Base-by-base conservation (phyloP, 495 filamentous ascomycete genomes). In the Evernia prunastri region DNA sequence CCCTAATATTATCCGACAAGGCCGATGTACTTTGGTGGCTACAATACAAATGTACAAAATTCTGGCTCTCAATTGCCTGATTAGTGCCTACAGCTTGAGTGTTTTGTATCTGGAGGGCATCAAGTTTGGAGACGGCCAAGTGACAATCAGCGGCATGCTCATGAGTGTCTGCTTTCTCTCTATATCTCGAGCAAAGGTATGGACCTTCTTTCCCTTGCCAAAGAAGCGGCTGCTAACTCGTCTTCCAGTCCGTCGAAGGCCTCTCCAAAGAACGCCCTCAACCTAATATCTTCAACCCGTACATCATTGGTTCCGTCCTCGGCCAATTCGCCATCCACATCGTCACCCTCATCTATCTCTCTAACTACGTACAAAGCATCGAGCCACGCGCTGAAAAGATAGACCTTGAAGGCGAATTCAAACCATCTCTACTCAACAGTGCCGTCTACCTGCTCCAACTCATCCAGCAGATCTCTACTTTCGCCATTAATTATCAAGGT, bases 31-130 rank as follows among this genome's bases (percentile, higher is more conserved):
- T 3, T 81, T 99, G 15, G 95, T 99, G 56, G 93, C 94, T 7
- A 97, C 95, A 5, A 97, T 99, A 67, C 94, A 99, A 78, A 99
- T 99, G 94, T 99, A 97, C 83, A 99, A 99, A 81, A 99, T 99
- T 70, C 83, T 99, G 60, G 94, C 94, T 27, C 79, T 99, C 64
- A 99, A 99, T 79, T 99, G 94, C 73, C 79, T 99, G 71, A 99
- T 99, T 74, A 96, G 90, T 71, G 94, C 94, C 27, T 99, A 99
- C 84, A 96, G 92, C 78, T 75, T 97, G 69, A 92, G 88, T 75
- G 94, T 99, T 42, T 81, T 99, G 53, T 99, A 99, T 72, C 80
- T 99, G 10, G 94, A 97, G 68, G 94, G 94, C 61, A 99, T 99
- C 81, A 99, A 99, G 77, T 99, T 99, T 70, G 92, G 94, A 56